phyloP scores from a whole-genome alignment of 164 flowering plant species.

The Annona squamosa region DNA sequence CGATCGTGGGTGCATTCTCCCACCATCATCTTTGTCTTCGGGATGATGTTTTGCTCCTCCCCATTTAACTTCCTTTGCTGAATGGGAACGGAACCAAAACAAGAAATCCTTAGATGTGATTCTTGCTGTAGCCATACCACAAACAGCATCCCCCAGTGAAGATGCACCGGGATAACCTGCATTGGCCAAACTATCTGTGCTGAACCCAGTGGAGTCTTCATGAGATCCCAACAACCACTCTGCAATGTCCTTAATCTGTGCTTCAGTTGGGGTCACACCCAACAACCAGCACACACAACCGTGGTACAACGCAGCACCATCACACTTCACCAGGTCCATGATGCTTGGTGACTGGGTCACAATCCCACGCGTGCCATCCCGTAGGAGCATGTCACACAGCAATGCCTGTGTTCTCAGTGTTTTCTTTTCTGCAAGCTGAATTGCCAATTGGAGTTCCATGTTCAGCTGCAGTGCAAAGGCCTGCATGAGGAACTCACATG shows the following conservation, averaged over 20 bases:
- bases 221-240: constrained; percentile 51
- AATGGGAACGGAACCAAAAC: constrained; percentile 40
- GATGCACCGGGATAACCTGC: constrained; percentile 64
- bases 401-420: constrained; percentile 46
- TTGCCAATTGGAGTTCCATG: constrained; percentile 54
- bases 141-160: constrained; percentile 54
- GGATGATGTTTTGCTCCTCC: constrained; percentile 32
- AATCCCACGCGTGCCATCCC: constrained; percentile 59
- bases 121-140: constrained; percentile 64
- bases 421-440: constrained; percentile 50
- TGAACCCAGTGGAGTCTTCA: constrained; percentile 61
- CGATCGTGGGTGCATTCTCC: constrained; percentile 25
- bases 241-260: constrained; percentile 51
- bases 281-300: constrained; percentile 37
- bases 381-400: constrained; percentile 67
- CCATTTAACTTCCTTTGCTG: constrained; percentile 29
- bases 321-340: constrained; percentile 75
- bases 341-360: constrained; percentile 61
- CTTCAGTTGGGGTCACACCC: constrained; percentile 68
- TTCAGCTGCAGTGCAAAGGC: constrained; percentile 58
- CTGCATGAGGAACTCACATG: constrained; percentile 74
- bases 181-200: constrained; percentile 55
- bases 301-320: constrained; percentile 65
- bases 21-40: constrained; percentile 19
- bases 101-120: constrained; percentile 47